A percentile compares a stretch with the other conserved stretches of the same genome.
These are phyloP conservation scores for Myxozyma monticola DNA, from an alignment of 805 yeast genomes.

Conservation along the genomic window DNA sequence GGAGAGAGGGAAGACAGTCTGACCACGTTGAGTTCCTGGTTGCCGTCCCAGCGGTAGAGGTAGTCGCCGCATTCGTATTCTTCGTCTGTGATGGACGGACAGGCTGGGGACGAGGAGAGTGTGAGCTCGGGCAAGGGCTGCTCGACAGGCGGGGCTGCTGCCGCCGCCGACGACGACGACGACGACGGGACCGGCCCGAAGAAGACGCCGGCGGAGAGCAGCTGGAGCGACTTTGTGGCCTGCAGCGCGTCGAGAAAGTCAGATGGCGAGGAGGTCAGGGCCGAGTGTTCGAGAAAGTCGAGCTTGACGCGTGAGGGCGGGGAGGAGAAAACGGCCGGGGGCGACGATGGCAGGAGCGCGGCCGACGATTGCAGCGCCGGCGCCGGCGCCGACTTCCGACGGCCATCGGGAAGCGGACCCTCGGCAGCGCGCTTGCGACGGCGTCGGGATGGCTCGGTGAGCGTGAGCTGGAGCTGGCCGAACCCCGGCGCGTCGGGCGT, in stretches of 20 bases:
- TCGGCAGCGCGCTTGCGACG: slow-evolving; percentile 28
- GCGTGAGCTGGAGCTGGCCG: slow-evolving; percentile 54
- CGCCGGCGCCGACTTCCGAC: not conserved
- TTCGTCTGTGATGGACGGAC: not conserved
- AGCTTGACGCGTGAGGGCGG: slow-evolving; percentile 22
- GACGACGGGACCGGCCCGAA: slow-evolving; percentile 1
- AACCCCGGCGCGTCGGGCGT: slow-evolving; percentile 61
- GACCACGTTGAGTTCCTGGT: slow-evolving; percentile 35
- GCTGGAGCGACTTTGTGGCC: slow-evolving; percentile 46
- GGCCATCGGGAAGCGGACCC: too few relatives aligned
- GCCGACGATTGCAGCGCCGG: not conserved
- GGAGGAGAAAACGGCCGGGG: slow-evolving; percentile 7
- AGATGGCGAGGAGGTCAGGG: slow-evolving; percentile 32
- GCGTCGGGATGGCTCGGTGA: slow-evolving; percentile 30
- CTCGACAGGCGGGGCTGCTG: not conserved
- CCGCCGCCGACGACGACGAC: slow-evolving; percentile 3
- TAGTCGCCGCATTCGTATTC: slow-evolving; percentile 45
- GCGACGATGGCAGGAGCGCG: too few relatives aligned
- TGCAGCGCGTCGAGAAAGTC: slow-evolving; percentile 44
- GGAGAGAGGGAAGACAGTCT: slow-evolving; percentile 13
- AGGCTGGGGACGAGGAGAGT: not conserved
- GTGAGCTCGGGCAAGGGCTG: not conserved
- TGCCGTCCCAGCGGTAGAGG: slow-evolving; percentile 45
- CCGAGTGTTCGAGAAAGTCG: slow-evolving; percentile 21
- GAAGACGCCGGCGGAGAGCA: slow-evolving; percentile 37